These are phyloP conservation scores for Lentinula sp. DNA, from an alignment of 768 basidiomycete species.

Conservation along the genomic window DNA sequence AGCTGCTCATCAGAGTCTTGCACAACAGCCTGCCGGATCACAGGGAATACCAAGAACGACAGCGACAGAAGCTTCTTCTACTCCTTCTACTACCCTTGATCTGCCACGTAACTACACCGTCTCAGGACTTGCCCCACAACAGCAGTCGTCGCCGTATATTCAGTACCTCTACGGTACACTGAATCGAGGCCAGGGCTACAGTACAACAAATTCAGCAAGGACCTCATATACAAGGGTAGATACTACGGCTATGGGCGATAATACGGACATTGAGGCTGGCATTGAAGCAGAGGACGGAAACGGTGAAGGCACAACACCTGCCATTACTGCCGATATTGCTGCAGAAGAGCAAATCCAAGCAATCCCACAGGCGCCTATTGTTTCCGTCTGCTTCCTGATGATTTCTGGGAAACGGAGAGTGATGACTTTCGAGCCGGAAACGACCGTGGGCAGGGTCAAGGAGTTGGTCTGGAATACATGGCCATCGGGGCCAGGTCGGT, in stretches of 20 bases:
- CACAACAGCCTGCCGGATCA: slow-evolving; percentile 5
- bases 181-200: not conserved
- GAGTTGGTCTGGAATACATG: slow-evolving; percentile 82
- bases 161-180: not conserved
- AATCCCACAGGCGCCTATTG: slow-evolving; percentile 57
- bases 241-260: not conserved
- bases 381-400: slow-evolving; percentile 65
- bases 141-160: not conserved
- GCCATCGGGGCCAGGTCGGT: slow-evolving; percentile 48
- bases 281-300: not conserved
- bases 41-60: not conserved
- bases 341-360: not conserved
- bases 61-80: not conserved
- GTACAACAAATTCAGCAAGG: slow-evolving; percentile 2
- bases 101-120: slow-evolving; percentile 3
- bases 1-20: not conserved
- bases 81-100: not conserved
- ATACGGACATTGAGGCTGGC: not conserved
- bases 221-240: not conserved
- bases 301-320: not conserved
- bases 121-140: not conserved
- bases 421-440: slow-evolving; percentile 72
- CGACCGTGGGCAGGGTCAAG: slow-evolving; percentile 71
- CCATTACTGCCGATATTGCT: not conserved
- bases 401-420: slow-evolving; percentile 63